Evolutionary conservation across 768 basidiomycete genomes (phyloP).

Genomic region (Pleurotus salmoneostramineus): DNA sequence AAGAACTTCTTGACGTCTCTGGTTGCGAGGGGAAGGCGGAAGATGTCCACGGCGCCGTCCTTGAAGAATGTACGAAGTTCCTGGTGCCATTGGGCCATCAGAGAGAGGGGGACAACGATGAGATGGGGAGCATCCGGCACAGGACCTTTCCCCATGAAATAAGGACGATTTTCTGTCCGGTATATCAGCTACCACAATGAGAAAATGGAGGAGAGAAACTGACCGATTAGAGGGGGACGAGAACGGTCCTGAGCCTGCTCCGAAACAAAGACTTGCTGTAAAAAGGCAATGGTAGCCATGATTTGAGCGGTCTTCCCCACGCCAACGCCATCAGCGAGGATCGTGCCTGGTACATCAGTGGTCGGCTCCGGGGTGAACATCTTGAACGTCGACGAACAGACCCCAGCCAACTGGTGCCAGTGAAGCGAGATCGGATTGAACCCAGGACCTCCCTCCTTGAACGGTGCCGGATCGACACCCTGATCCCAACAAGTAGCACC

Average conservation of each 20-base stretch:
- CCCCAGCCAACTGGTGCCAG: too few species aligned
- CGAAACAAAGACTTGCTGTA: background rate
- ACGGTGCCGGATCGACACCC: too few species aligned
- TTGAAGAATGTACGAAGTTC: constrained; percentile 14
- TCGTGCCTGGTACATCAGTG: background rate
- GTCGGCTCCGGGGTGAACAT: too few species aligned
- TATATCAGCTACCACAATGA: background rate
- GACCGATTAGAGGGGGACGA: background rate
- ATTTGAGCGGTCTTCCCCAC: constrained; percentile 18
- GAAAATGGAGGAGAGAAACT: background rate
- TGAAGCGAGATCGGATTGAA: too few species aligned
- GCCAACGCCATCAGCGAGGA: constrained; percentile 11
- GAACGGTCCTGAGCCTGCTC: background rate
- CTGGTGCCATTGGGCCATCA: constrained; percentile 17
- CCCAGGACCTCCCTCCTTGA: too few species aligned
- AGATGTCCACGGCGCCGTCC: constrained; percentile 5
- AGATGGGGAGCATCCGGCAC: constrained; percentile 13
- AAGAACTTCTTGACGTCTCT: background rate
- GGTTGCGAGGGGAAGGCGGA: background rate
- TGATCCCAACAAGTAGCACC: too few species aligned
- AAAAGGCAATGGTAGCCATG: constrained; percentile 9
- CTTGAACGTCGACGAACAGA: too few species aligned
- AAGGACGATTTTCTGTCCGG: background rate
- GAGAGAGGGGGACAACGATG: constrained; percentile 16
- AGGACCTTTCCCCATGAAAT: background rate